Conservation (phyloP, 225 moss, liverwort and hornwort species). For the Antitrichia curtipendula region DNA sequence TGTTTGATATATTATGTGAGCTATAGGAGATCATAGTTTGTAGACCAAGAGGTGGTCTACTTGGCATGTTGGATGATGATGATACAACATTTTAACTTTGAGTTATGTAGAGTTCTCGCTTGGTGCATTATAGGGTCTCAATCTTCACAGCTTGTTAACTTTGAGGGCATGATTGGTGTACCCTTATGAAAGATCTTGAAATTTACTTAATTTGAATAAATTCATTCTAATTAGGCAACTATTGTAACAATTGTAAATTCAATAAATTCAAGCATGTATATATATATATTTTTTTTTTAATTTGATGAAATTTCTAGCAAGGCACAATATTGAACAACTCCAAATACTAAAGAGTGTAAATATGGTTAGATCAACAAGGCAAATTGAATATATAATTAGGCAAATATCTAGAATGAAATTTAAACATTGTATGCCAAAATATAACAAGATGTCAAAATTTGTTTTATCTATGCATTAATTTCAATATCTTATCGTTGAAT, state of each 20-base stretch:
- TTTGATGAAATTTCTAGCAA: neutral
- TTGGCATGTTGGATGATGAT: too few relatives aligned
- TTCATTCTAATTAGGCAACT: neutral
- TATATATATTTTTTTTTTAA: too few relatives aligned
- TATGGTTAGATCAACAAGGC: neutral
- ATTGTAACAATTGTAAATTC: neutral
- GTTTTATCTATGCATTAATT: neutral
- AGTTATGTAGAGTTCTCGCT: too few relatives aligned
- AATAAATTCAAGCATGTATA: neutral
- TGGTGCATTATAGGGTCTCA: too few relatives aligned
- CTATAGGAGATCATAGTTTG: too few relatives aligned
- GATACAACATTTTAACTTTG: fast-evolving
- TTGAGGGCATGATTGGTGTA: too few relatives aligned
- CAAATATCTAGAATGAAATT: neutral
- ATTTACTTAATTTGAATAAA: neutral
- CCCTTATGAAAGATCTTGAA: neutral
- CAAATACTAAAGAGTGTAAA: too few relatives aligned
- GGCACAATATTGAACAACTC: neutral
- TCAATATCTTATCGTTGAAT: too few relatives aligned
- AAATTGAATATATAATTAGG: neutral
- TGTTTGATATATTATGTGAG: too few relatives aligned
- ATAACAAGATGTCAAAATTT: neutral
- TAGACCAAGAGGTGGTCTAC: too few relatives aligned
- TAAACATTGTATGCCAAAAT: neutral
- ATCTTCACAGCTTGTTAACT: too few relatives aligned